A percentile compares a stretch with the other conserved stretches of the same genome.
These are phyloP conservation scores for Colletotrichum australisinense DNA, from an alignment of 2,329 filamentous ascomycete genomes.

Conservation along the genomic window DNA sequence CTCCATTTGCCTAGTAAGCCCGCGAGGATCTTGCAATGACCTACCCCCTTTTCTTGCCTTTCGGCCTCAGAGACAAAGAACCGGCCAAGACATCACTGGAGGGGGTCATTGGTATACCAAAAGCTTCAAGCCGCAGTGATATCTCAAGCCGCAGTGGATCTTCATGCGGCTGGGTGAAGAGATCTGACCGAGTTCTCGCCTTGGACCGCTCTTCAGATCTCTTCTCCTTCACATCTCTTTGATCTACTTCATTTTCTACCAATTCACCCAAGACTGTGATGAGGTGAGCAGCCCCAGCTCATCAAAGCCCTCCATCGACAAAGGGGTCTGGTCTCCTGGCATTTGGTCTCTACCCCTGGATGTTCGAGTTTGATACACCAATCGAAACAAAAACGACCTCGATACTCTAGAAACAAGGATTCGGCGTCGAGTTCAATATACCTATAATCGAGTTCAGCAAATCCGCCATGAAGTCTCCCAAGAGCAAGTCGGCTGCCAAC, in stretches of 20 bases:
- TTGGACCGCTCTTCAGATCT: not conserved
- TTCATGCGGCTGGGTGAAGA: slow-evolving; percentile 9
- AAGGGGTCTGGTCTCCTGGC: too few species aligned
- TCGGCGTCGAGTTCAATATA: not conserved
- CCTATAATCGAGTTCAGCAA: not conserved
- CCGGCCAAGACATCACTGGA: not conserved
- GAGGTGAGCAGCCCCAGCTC: not conserved
- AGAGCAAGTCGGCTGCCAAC: slow-evolving; percentile 25
- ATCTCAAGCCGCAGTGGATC: not conserved
- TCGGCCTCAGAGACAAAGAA: not conserved
- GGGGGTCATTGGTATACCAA: not conserved
- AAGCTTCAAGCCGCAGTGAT: not conserved
- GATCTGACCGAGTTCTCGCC: not conserved
- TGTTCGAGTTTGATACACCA: not conserved
- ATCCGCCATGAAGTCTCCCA: slow-evolving; percentile 31
- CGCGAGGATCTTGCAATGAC: too few species aligned
- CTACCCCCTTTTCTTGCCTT: not conserved
- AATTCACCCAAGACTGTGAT: not conserved
- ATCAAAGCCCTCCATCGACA: not conserved
- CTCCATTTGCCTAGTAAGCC: not conserved
- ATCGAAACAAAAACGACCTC: not conserved
- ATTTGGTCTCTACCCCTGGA: not conserved
- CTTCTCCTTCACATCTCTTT: not conserved
- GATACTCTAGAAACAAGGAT: not conserved
- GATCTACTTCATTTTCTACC: not conserved